Evolutionary conservation across 768 basidiomycete species (phyloP), one percentile per base, ranked within the genome.

Genomic region (Coprinopsis marcescibilis): DNA sequence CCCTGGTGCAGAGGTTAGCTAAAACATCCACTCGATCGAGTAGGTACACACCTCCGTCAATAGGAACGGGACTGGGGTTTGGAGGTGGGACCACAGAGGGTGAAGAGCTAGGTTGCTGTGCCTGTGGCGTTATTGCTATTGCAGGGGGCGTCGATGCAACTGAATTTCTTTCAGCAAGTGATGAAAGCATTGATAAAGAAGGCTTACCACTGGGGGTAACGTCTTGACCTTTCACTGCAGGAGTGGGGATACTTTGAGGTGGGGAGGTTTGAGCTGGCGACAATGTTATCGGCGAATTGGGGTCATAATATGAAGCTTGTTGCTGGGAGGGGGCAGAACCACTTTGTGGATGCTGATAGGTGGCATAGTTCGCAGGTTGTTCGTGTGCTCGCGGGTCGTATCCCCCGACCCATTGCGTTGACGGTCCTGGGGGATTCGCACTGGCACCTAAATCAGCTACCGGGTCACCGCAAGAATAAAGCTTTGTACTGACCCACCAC

Each of bases 401-500:
- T 23, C 51, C 38, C 39, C 54, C 33, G 35, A 40, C 45, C 51
- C 51, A 50, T 47, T 48, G 39, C 26, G 45, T 20, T 36, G 47
- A 42, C 15, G 38, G 27, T 30, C 25, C 26, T 19, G 40, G 7
- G 5, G 25, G 4, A 10, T 11, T 24, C 26, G 29, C 38, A n/a
- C 4, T 21, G 26, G 8, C n/a, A 8, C 15, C 14, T 24, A 13
- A 29, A 32, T 8, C 30, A 8, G 30, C n/a, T n/a, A n/a, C n/a
- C n/a, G n/a, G n/a, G n/a, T n/a, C n/a, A n/a, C n/a, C n/a, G n/a
- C n/a, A n/a, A 40, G 32, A 46, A 7, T 19, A 45, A 43, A 35
- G 14, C 14, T 20, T 1, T 7, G 38, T 26, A 46, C 61, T 14
- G 38, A 74, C 70, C 63, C 63, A 13, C 68, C 67, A 56, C 81